Conservation (phyloP, 2,329 filamentous ascomycete species). For the Fusarium sp. region DNA sequence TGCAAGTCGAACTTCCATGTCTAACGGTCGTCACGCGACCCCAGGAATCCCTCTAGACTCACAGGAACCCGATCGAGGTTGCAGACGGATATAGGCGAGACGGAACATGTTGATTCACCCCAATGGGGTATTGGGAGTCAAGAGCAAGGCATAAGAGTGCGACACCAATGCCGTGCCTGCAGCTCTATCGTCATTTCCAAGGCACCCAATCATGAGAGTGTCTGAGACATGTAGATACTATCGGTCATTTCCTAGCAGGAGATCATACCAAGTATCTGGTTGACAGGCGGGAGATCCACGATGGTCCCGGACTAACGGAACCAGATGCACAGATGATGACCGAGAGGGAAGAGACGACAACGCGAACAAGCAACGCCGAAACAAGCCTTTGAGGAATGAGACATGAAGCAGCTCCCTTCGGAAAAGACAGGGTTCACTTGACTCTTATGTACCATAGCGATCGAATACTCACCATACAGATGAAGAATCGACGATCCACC, state of each 20-base stretch:
- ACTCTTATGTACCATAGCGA: constrained; percentile 16
- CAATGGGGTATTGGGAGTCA: constrained; percentile 10
- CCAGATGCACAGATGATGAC: constrained; percentile 14
- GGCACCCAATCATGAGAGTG: constrained; percentile 3
- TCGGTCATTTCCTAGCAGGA: constrained; percentile 28
- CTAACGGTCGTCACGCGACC: constrained; percentile 7
- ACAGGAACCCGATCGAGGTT: constrained; percentile 2
- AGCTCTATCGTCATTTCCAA: constrained; percentile 18
- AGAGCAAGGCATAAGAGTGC: constrained; percentile 2
- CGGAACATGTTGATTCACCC: neutral
- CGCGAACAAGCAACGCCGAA: constrained; percentile 35
- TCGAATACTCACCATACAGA: constrained; percentile 24
- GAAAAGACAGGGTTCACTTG: constrained; percentile 23
- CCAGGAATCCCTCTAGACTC: constrained; percentile 1
- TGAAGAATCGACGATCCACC: constrained; percentile 34
- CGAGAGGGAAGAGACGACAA: constrained; percentile 47
- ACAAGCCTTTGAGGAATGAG: constrained; percentile 16
- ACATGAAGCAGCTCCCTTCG: constrained; percentile 14
- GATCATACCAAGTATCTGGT: constrained; percentile 14
- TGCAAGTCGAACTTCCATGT: constrained; percentile 4
- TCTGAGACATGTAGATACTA: constrained; percentile 21
- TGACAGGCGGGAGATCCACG: constrained; percentile 9
- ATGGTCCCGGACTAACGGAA: constrained; percentile 18
- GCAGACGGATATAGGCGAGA: constrained; percentile 9
- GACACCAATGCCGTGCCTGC: constrained; percentile 13